These are phyloP conservation scores for Boeremia exigua DNA, from an alignment of 2,329 filamentous ascomycete genomes.

Conservation along the genomic window DNA sequence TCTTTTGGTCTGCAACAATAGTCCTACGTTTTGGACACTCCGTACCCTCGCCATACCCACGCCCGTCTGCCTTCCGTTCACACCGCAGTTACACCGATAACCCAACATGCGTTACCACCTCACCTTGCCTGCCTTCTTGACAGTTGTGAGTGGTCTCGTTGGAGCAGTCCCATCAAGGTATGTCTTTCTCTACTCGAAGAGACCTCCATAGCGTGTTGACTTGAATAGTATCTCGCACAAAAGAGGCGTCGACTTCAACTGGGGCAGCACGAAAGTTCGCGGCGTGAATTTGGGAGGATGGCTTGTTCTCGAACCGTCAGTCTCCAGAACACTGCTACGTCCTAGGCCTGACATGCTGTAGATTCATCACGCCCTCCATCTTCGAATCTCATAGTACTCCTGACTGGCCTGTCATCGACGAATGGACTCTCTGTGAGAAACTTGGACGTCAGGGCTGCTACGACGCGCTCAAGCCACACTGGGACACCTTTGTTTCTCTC, in stretches of 20 bases:
- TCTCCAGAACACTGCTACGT: neutral
- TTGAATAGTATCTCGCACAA: conserved; percentile 1
- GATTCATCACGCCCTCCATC: conserved; percentile 64
- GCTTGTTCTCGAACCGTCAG: conserved; percentile 43
- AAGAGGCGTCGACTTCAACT: conserved; percentile 42
- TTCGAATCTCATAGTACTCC: conserved; percentile 49
- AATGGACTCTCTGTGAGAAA: conserved; percentile 58
- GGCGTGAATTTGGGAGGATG: conserved; percentile 46
- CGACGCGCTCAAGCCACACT: conserved; percentile 56
- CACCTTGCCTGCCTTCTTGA: conserved; percentile 20
- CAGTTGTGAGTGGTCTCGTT: conserved; percentile 13
- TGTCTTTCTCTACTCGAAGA: neutral
- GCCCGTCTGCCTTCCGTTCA: neutral
- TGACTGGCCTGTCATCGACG: conserved; percentile 52
- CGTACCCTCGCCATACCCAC: too few relatives aligned
- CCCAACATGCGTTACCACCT: conserved; percentile 17
- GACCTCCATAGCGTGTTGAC: neutral
- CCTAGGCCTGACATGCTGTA: conserved; percentile 3
- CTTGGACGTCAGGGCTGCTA: conserved; percentile 55
- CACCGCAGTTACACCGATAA: neutral
- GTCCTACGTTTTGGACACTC: neutral
- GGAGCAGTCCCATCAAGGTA: conserved; percentile 29
- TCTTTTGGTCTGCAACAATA: neutral
- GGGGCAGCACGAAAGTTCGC: conserved; percentile 52
- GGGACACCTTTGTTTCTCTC: conserved; percentile 58